phyloP scores from a whole-genome alignment of 208 protist species.

The Tetramitus jugosus region DNA sequence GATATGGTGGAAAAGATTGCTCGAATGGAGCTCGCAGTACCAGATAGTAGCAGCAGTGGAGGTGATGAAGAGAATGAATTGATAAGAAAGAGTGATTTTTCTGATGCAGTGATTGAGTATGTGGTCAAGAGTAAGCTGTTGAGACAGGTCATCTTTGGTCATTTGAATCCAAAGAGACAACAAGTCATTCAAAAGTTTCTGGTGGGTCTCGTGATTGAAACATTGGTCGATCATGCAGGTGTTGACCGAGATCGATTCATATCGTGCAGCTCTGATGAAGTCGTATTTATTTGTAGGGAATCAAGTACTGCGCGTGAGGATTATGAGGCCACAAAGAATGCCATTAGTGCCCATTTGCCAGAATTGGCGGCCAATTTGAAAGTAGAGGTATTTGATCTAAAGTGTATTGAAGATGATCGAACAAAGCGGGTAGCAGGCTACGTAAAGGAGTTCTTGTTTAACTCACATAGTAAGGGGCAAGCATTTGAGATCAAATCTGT shows the following conservation, averaged over 20 bases:
- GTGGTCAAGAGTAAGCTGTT: neutral
- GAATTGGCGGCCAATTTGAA: neutral
- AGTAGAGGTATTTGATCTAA: neutral
- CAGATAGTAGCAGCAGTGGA: too few relatives aligned
- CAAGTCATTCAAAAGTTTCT: slow-evolving; percentile 1
- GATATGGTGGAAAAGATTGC: neutral
- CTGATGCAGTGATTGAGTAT: too few relatives aligned
- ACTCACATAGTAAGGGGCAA: too few relatives aligned
- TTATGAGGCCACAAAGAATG: neutral
- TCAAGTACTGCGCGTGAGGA: too few relatives aligned
- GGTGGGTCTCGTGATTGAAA: neutral
- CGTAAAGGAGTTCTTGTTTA: neutral
- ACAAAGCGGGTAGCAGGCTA: neutral
- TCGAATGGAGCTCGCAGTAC: too few relatives aligned
- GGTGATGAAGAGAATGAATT: too few relatives aligned
- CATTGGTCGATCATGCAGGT: neutral
- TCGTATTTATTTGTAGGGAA: neutral
- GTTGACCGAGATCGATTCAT: neutral
- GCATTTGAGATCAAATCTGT: neutral
- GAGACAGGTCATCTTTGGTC: slow-evolving; percentile 4
- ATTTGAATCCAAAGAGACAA: slow-evolving; percentile 12
- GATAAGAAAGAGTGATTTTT: too few relatives aligned
- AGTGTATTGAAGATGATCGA: neutral
- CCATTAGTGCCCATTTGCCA: neutral
- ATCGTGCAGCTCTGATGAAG: neutral